These are phyloP conservation scores for Xylariaceae sp. DNA, from an alignment of 2,329 filamentous ascomycete species.

Conservation along the genomic window DNA sequence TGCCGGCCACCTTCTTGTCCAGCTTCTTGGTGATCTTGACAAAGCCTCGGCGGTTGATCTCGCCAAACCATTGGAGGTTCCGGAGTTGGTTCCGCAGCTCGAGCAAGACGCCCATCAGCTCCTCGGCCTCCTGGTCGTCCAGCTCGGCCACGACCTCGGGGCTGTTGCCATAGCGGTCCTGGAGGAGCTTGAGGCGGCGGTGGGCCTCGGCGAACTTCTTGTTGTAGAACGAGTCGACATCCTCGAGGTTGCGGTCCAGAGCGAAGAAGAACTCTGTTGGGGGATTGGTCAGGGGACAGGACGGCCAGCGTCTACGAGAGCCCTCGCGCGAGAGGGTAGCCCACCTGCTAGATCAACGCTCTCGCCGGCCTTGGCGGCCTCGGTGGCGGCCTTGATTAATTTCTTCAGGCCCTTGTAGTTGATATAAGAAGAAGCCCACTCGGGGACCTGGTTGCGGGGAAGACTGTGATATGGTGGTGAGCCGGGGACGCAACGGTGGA, in stretches of 20 bases:
- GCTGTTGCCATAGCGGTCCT: slow-evolving; percentile 76
- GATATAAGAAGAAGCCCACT: slow-evolving; percentile 79
- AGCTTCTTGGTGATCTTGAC: slow-evolving; percentile 99
- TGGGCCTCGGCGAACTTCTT: slow-evolving; percentile 84
- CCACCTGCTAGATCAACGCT: slow-evolving; percentile 86
- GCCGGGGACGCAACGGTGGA: not conserved
- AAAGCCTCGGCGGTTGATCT: slow-evolving; percentile 91
- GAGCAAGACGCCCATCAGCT: slow-evolving; percentile 81
- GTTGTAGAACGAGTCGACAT: slow-evolving; percentile 95
- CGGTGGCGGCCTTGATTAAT: slow-evolving; percentile 75
- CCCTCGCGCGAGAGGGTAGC: slow-evolving; percentile 29
- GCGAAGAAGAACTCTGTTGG: slow-evolving; percentile 90
- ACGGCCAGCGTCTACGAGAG: slow-evolving; percentile 25
- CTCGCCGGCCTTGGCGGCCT: slow-evolving; percentile 58
- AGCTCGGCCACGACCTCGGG: slow-evolving; percentile 63
- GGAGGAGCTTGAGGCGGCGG: slow-evolving; percentile 75
- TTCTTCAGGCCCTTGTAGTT: slow-evolving; percentile 92
- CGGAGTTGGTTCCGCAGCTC: slow-evolving; percentile 81
- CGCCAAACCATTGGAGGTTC: slow-evolving; percentile 95
- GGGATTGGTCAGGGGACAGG: slow-evolving; percentile 30
- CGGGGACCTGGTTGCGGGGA: slow-evolving; percentile 75
- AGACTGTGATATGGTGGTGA: slow-evolving; percentile 40
- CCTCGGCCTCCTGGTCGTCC: slow-evolving; percentile 83
- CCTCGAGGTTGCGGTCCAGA: slow-evolving; percentile 93
- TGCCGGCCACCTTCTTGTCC: slow-evolving; percentile 82